phyloP scores from a whole-genome alignment of 768 basidiomycete genomes.

The Calocybe gangraenosa region DNA sequence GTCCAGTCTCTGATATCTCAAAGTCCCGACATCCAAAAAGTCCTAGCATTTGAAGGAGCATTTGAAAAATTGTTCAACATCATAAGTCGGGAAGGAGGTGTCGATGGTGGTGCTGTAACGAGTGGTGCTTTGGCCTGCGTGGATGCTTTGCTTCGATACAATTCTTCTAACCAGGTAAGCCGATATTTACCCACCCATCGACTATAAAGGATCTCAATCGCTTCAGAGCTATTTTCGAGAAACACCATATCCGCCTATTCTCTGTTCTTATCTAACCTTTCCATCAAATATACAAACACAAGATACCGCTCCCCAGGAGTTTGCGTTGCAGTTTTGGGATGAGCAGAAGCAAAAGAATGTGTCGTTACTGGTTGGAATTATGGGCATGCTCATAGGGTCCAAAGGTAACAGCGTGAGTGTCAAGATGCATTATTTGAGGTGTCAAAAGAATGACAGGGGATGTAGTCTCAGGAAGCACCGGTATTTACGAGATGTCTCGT shows the following conservation, averaged over 20 bases:
- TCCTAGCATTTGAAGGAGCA: conserved; percentile 93
- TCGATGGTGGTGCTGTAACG: conserved; percentile 85
- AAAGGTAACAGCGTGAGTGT: conserved; percentile 60
- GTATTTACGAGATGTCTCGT: conserved; percentile 73
- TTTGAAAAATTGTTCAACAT: conserved; percentile 95
- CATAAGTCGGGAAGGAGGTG: conserved; percentile 81
- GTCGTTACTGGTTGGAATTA: conserved; percentile 72
- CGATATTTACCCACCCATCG: background rate
- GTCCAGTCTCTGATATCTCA: conserved; percentile 78
- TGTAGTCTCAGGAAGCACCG: conserved; percentile 52
- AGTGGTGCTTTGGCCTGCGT: conserved; percentile 84
- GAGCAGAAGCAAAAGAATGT: conserved; percentile 83
- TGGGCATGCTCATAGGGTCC: conserved; percentile 79
- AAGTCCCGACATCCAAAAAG: conserved; percentile 93
- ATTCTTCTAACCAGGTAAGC: conserved; percentile 88
- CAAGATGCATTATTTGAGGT: conserved; percentile 1
- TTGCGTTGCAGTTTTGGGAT: conserved; percentile 96
- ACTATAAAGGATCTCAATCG: background rate
- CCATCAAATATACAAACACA: conserved; percentile 57
- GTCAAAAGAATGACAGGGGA: conserved; percentile 1
- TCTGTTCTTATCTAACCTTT: conserved; percentile 69
- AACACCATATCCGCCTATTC: conserved; percentile 63
- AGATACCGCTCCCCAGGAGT: conserved; percentile 74
- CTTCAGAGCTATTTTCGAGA: conserved; percentile 93
- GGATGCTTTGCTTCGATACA: conserved; percentile 85